Conservation (phyloP, 768 basidiomycete species). For the Dendrothele bispora region DNA sequence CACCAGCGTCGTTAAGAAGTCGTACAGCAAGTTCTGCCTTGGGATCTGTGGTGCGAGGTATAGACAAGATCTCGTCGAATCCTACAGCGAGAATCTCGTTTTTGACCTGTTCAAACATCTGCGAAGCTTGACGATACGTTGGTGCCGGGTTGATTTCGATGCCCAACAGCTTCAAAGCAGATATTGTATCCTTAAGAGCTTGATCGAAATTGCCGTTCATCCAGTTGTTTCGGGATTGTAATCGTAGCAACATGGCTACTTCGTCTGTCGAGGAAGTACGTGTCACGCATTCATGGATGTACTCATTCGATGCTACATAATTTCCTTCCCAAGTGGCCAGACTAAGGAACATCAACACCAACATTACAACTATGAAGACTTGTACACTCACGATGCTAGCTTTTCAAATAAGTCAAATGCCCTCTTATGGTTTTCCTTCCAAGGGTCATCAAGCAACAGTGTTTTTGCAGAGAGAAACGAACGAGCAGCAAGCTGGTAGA, state of each 20-base stretch:
- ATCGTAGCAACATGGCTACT: constrained; percentile 52
- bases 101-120: constrained; percentile 70
- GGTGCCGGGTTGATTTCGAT: constrained; percentile 59
- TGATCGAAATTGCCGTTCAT: constrained; percentile 54
- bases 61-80: constrained; percentile 63
- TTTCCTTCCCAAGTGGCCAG: constrained; percentile 70
- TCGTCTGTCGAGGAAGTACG: constrained; percentile 53
- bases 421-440: constrained; percentile 47
- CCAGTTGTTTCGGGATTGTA: constrained; percentile 66
- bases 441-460: constrained; percentile 53
- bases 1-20: constrained; percentile 69
- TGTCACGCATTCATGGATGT: constrained; percentile 54
- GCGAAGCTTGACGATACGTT: constrained; percentile 52
- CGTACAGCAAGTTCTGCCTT: constrained; percentile 63
- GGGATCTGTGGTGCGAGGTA: constrained; percentile 60
- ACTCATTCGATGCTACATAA: constrained; percentile 48
- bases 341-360: constrained; percentile 26
- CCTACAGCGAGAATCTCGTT: constrained; percentile 70
- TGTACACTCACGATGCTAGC: constrained; percentile 56
- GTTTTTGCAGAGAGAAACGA: constrained; percentile 60
- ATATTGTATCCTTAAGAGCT: constrained; percentile 57
- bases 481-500: constrained; percentile 54
- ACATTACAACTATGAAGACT: background rate
- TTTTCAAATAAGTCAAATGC: constrained; percentile 56
- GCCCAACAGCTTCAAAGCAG: constrained; percentile 60